Base-by-base conservation (phyloP, 257 asterid species). In the Solanum appendiculatum region DNA sequence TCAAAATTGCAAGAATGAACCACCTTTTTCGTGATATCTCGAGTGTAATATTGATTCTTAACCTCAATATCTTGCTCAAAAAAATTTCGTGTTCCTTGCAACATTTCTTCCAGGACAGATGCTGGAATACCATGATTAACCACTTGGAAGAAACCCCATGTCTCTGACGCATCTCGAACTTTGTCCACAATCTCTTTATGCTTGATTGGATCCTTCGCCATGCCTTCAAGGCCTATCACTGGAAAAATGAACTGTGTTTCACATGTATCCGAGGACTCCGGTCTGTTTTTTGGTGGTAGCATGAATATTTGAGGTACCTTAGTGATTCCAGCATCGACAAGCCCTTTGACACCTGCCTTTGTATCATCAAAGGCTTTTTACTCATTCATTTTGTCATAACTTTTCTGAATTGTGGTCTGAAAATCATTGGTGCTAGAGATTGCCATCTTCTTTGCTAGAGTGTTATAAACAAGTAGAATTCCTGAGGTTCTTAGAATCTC, bases 301-400 rank as follows among this genome's bases (percentile, higher is more conserved):
- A 86, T 39, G 82, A 95, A 94, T 1, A 95, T 92, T 42, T 34
- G 89, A 37, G 96, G 97, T 64, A 95, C 54, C 34, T 82, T 86
- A 6, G 70, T 77, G 5, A 92, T 54, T 44, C 94, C 95, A 31
- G 89, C 89, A 58, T 94, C 98, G 11, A 90, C 92, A 13, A 93
- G 92, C 0, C 98, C 98, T 89, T 94, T 95, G 9, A 93, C 96
- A 29, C 97, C 97, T 1, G 93, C 75, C 87, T 92, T 93, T 0
- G 95, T 89, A 23, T 91, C 94, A 23, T 95, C 98, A 54, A 94
- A 94, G 5, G 90, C 91, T 87, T 89, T 88, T 36, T 93, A 48
- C 42, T 91, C 93, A 36, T 34, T 70, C 36, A 87, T 82, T 14
- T 93, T 93, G 56, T 93, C 91, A 9, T 85, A 87, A 9, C 39